Evolutionary conservation across 208 protist species (phyloP).

Genomic region (Angomonas deanei): DNA sequence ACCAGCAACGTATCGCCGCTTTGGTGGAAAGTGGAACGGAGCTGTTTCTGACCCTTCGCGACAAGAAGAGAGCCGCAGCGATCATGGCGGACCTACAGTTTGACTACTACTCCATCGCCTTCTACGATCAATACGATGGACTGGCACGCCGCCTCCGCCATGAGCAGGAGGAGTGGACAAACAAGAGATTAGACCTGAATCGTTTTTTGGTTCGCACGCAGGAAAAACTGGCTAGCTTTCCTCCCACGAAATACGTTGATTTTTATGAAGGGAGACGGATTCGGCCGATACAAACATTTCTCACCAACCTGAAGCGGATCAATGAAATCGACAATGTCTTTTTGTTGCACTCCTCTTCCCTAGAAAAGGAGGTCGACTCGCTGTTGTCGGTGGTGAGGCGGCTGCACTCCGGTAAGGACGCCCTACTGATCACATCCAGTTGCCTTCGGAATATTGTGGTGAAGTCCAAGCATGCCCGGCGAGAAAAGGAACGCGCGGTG

Average conservation of each 20-base stretch:
- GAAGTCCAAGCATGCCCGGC: constrained; percentile 19
- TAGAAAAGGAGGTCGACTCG: constrained; percentile 30
- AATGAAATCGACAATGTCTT: constrained; percentile 69
- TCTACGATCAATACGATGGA: constrained; percentile 19
- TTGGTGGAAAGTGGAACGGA: constrained; percentile 66
- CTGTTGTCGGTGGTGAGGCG: constrained; percentile 54
- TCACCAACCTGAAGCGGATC: constrained; percentile 38
- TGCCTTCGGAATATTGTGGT: constrained; percentile 52
- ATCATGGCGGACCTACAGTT: constrained; percentile 36
- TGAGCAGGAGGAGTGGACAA: constrained; percentile 13
- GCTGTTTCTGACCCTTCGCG: constrained; percentile 39
- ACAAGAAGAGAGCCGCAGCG: constrained; percentile 32
- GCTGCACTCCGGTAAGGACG: constrained; percentile 70
- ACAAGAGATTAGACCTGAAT: neutral
- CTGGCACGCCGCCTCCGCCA: constrained; percentile 40
- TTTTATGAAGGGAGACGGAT: constrained; percentile 20
- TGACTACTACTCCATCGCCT: constrained; percentile 30
- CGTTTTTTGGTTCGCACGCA: constrained; percentile 1
- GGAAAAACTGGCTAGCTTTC: constrained; percentile 8
- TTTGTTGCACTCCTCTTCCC: constrained; percentile 63
- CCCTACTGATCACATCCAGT: constrained; percentile 52
- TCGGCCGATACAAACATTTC: constrained; percentile 62
- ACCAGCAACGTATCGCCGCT: constrained; percentile 26
- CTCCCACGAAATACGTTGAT: neutral
- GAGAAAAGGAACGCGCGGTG: constrained; percentile 18